A percentile compares a stretch with the other conserved stretches of the same genome.
phyloP scores from a whole-genome alignment of 148 eudicot species.

The Arctostaphylos glauca region DNA sequence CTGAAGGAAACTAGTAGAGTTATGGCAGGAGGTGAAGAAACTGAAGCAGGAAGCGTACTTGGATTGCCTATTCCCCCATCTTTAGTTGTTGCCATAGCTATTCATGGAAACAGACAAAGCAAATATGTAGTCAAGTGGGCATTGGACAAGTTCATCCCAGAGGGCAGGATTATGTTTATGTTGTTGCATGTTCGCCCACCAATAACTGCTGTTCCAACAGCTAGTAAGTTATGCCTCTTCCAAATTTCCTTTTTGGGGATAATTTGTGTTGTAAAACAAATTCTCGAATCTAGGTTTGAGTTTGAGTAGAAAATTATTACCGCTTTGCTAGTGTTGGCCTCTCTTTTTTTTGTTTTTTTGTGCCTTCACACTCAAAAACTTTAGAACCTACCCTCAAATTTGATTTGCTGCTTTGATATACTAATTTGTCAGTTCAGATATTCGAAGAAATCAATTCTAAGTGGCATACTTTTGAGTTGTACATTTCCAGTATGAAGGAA shows the following conservation, averaged over 20 bases:
- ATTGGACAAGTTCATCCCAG: conserved; percentile 58
- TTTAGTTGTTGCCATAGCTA: conserved; percentile 54
- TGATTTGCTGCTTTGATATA: neutral
- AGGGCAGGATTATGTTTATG: conserved; percentile 59
- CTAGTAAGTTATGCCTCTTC: conserved; percentile 52
- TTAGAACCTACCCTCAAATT: neutral
- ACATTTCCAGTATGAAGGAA: neutral
- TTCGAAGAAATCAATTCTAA: neutral
- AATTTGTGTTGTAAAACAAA: neutral
- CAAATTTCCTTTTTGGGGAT: neutral
- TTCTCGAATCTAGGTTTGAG: neutral
- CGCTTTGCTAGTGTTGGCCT: neutral
- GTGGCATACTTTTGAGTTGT: neutral
- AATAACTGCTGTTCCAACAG: conserved; percentile 73
- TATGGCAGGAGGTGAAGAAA: conserved; percentile 33
- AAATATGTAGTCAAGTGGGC: conserved; percentile 71
- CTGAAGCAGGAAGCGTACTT: conserved; percentile 28
- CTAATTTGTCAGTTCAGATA: neutral
- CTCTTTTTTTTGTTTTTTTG: neutral
- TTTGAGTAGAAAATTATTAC: neutral
- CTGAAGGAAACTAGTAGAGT: conserved; percentile 8
- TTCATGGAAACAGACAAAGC: conserved; percentile 64
- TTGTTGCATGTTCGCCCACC: conserved; percentile 66
- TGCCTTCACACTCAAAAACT: neutral
- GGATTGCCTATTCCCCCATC: conserved; percentile 21